Evolutionary conservation across 768 basidiomycete genomes (phyloP).

Genomic region (Suillus tomentosus): DNA sequence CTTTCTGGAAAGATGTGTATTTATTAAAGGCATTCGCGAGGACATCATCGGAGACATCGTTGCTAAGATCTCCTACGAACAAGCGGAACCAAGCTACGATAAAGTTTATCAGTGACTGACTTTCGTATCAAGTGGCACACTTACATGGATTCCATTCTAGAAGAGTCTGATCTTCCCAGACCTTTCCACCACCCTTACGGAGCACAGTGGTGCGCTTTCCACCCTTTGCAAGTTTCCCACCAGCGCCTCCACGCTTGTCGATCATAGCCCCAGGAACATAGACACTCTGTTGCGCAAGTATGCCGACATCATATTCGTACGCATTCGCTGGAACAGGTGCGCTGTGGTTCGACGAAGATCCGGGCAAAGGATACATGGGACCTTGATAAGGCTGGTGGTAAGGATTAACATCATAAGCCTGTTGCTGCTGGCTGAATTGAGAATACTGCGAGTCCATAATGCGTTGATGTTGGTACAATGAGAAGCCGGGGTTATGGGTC

Average conservation of each 20-base stretch:
- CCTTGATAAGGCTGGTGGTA: slow-evolving; percentile 83
- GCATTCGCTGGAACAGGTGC: slow-evolving; percentile 88
- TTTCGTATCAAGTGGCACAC: slow-evolving; percentile 30
- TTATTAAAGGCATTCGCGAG: slow-evolving; percentile 91
- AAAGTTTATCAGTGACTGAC: slow-evolving; percentile 14
- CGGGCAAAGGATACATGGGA: slow-evolving; percentile 67
- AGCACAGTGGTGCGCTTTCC: slow-evolving; percentile 93
- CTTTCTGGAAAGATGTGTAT: slow-evolving; percentile 92
- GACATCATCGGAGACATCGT: slow-evolving; percentile 96
- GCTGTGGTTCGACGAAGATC: slow-evolving; percentile 63
- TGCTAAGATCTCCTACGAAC: slow-evolving; percentile 97
- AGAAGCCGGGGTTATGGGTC: slow-evolving; percentile 4
- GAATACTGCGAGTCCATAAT: slow-evolving; percentile 41
- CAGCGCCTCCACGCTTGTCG: slow-evolving; percentile 83
- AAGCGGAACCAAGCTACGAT: slow-evolving; percentile 89
- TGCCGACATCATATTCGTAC: slow-evolving; percentile 91
- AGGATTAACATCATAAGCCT: slow-evolving; percentile 66
- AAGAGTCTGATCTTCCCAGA: slow-evolving; percentile 98
- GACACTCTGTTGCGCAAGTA: slow-evolving; percentile 87
- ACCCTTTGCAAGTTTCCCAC: slow-evolving; percentile 84
- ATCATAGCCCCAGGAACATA: slow-evolving; percentile 92
- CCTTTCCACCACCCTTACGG: slow-evolving; percentile 92
- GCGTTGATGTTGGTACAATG: slow-evolving; percentile 7
- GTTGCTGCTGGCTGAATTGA: slow-evolving; percentile 54
- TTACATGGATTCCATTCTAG: slow-evolving; percentile 96